Conservation (phyloP, 106 monocot genomes). For the Ottelia alismoides region DNA sequence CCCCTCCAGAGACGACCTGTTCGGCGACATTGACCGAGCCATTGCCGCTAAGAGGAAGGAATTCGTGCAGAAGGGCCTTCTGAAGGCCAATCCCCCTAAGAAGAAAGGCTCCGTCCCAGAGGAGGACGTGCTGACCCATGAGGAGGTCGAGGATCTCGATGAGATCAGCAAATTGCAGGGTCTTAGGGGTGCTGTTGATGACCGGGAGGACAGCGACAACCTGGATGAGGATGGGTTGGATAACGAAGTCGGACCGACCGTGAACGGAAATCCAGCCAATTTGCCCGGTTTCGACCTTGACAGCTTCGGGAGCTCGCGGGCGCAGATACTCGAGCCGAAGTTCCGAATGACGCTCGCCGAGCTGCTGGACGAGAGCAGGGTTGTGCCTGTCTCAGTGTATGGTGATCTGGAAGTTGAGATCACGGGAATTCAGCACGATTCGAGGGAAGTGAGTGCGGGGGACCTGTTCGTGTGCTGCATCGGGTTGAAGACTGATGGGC, state of each 20-base stretch:
- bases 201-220: slow-evolving; percentile 16
- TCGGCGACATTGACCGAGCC: slow-evolving; percentile 76
- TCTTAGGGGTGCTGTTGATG: slow-evolving; percentile 21
- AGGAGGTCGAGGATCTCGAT: slow-evolving; percentile 72
- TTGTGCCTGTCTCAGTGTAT: slow-evolving; percentile 68
- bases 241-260: not conserved
- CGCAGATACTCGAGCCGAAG: slow-evolving; percentile 45
- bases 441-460: slow-evolving; percentile 56
- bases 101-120: slow-evolving; percentile 3
- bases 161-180: slow-evolving; percentile 74
- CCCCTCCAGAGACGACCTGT: slow-evolving; percentile 39
- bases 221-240: slow-evolving; percentile 2
- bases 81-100: slow-evolving; percentile 31
- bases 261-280: slow-evolving; percentile 1
- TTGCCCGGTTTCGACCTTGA: slow-evolving; percentile 64
- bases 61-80: slow-evolving; percentile 49
- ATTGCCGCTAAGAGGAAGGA: slow-evolving; percentile 74
- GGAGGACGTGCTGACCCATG: slow-evolving; percentile 43
- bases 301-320: slow-evolving; percentile 23
- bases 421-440: slow-evolving; percentile 72
- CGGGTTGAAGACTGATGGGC: slow-evolving; percentile 29
- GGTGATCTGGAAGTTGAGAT: slow-evolving; percentile 70
- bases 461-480: slow-evolving; percentile 68
- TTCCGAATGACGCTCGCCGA: slow-evolving; percentile 75
- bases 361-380: slow-evolving; percentile 77